Base-by-base conservation (phyloP, 495 filamentous ascomycete genomes). In the Daldinia caldariorum region DNA sequence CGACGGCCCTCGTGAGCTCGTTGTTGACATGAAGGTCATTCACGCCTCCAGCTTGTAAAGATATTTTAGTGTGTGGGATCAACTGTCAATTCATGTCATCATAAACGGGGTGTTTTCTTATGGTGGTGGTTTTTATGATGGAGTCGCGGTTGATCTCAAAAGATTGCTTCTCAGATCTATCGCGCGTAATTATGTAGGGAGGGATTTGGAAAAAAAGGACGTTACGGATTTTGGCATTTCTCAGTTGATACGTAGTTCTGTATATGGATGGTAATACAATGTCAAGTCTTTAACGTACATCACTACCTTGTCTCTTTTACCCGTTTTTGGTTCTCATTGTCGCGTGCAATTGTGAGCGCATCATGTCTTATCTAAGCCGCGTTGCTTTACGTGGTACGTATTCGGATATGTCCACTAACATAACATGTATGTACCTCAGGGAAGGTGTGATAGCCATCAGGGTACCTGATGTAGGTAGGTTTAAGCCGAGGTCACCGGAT, bases 11-110 rank as follows among this genome's bases (percentile, higher is more conserved):
- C 89, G 89, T 75, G 95, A 99, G 88, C 88, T 99, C 78, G 95
- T 92, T 71, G 95, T 99, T 69, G 95, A 99, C 89, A 97, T 94
- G 89, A 98, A 97, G 89, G 90, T 97, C 75, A 91, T 98, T 78
- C 96, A 98, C 78, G 85, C 85, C 68, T 86, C 85, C 61, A 82
- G 83, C 73, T 74, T 88, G 74, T 88, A 87, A 83, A 70, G 54
- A 37, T 63, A 56, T 65, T n/a, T 64, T 22, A 41, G 56, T 61
- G 41, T 49, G 31, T 66, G 63, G 72, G 74, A 72, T 76, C 63
- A 53, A 49, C 59, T 63, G 58, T 69, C 66, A 69, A 65, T 58
- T 65, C 59, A 54, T 73, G 61, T 66, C 66, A 68, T 64, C 61
- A 50, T 66, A 57, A 32, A 49, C 58, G 61, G 65, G 53, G 64